A percentile compares a stretch with the other conserved stretches of the same genome.
These are phyloP conservation scores for Circinella umbellata DNA, from an alignment of 371 early-diverging fungal genomes.

Conservation along the genomic window DNA sequence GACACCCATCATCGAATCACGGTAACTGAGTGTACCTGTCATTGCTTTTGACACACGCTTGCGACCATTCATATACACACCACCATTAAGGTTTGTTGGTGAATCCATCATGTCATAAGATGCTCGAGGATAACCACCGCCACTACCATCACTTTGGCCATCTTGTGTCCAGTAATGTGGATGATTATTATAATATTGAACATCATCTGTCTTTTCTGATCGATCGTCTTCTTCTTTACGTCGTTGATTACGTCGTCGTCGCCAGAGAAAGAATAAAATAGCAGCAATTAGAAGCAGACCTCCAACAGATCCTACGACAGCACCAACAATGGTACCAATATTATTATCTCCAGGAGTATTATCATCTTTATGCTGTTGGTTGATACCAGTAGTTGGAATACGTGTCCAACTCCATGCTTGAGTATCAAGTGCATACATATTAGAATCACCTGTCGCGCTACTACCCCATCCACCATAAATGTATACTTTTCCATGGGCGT, in stretches of 20 bases:
- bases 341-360: neutral
- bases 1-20: constrained; percentile 10
- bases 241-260: constrained; percentile 15
- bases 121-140: neutral
- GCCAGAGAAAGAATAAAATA: constrained; percentile 14
- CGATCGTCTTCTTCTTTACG: constrained; percentile 13
- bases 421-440: constrained; percentile 31
- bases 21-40: constrained; percentile 14
- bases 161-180: constrained; percentile 17
- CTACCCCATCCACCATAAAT: constrained; percentile 42
- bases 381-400: constrained; percentile 15
- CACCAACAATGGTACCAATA: constrained; percentile 29
- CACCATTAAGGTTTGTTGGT: neutral
- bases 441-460: constrained; percentile 24
- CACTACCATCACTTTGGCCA: neutral
- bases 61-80: neutral
- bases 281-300: constrained; percentile 13
- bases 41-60: constrained; percentile 22
- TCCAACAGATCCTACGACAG: constrained; percentile 28
- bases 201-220: constrained; percentile 17
- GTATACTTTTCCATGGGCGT: constrained; percentile 21
- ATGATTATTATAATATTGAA: constrained; percentile 14
- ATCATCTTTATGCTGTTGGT: constrained; percentile 6
- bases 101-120: constrained; percentile 3
- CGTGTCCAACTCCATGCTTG: constrained; percentile 30